Evolutionary conservation across 495 filamentous ascomycete species (phyloP).

Genomic region (Penicillium paxilli): DNA sequence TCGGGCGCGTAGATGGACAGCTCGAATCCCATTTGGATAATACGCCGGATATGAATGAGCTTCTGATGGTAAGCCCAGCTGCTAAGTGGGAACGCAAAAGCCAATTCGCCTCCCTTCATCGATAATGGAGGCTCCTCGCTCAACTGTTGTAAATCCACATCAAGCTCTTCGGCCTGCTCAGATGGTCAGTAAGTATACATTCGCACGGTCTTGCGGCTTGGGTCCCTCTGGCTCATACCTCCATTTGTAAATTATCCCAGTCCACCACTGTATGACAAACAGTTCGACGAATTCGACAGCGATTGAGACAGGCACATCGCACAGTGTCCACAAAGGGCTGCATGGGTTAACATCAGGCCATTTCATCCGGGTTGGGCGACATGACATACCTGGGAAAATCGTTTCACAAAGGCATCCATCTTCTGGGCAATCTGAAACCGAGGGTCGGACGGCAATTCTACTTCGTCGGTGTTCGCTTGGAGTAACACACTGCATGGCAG

Average conservation of each 20-base stretch:
- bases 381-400: slow-evolving; percentile 58
- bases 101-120: slow-evolving; percentile 43
- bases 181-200: background rate
- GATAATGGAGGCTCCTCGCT: slow-evolving; percentile 60
- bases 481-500: slow-evolving; percentile 71
- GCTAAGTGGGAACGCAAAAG: slow-evolving; percentile 71
- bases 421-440: slow-evolving; percentile 71
- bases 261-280: slow-evolving; percentile 78
- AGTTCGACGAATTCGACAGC: slow-evolving; percentile 79
- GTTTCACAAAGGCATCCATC: slow-evolving; percentile 79
- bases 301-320: slow-evolving; percentile 82
- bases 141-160: slow-evolving; percentile 65
- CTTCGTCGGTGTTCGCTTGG: slow-evolving; percentile 67
- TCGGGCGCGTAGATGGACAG: slow-evolving; percentile 84
- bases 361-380: background rate
- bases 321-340: slow-evolving; percentile 81
- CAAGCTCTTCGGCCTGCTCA: slow-evolving; percentile 67
- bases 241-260: slow-evolving; percentile 82
- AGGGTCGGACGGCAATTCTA: slow-evolving; percentile 76
- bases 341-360: slow-evolving; percentile 12
- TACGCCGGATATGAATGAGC: slow-evolving; percentile 79
- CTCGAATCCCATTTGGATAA: slow-evolving; percentile 94
- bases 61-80: slow-evolving; percentile 91
- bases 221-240: too few relatives aligned
- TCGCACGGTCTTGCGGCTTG: background rate